Base-by-base conservation (phyloP, 2,329 filamentous ascomycete species). In the Colletotrichum viniferum region DNA sequence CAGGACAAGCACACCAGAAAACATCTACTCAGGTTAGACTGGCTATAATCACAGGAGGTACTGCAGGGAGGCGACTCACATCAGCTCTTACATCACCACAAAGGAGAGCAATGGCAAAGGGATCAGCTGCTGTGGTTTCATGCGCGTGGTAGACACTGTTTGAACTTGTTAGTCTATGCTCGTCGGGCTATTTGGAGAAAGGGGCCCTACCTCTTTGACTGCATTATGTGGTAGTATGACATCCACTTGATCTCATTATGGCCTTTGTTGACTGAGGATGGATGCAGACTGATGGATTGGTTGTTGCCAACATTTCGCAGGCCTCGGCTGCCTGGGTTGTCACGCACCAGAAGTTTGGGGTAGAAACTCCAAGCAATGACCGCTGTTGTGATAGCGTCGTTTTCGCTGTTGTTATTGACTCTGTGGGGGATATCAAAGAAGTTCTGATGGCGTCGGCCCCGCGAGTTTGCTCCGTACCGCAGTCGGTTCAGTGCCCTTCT, bases 151-250 rank as follows among this genome's bases (percentile, higher is more conserved):
- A 95, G 80, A 94, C 93, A 76, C 91, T 93, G 66, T n/a, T 8
- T 58, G 38, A 34, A 56, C 28, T 58, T 28, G 18, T 83, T 76
- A 85, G 80, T 73, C 66, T 73, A 18, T 69, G 26, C n/a, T 26
- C 18, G 18, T 4, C 58, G 8, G 18, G 7, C 6, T n/a, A 5
- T 8, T 18, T 3, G 26, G 12, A 13, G 5, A 34, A 16, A 36
- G 8, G 16, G 65, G 30, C 88, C 87, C 90, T 90, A 90, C 93
- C 95, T 86, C 87, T 93, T 96, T 4, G 94, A 94, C 83, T 98
- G 96, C 95, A 98, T 98, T 78, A 98, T 98, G 83, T 98, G 94
- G 85, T 98, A 98, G 83, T 98, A 99, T 1, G 95, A 97, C 60
- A 99, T 87, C 92, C 95, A 98, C 81, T 92, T 93, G 52, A 96